Evolutionary conservation across 2,329 filamentous ascomycete species (phyloP).

Genomic region (Cucurbitaria berberidis): DNA sequence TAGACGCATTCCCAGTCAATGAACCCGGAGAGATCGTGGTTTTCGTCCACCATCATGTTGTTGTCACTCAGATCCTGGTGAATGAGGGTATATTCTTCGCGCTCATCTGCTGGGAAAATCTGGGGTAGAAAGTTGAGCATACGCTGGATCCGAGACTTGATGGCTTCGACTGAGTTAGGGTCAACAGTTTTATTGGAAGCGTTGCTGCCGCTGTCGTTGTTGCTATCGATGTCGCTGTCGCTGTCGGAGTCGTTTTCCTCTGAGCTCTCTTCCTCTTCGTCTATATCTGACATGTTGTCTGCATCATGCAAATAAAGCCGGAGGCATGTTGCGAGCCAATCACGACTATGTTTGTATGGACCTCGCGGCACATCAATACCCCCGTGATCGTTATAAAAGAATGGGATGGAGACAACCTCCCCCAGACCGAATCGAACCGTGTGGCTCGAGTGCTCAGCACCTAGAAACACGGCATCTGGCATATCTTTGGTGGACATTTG

Average conservation of each 20-base stretch:
- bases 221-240: background rate
- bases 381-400: constrained; percentile 8
- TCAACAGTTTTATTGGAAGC: background rate
- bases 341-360: constrained; percentile 8
- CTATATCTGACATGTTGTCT: background rate
- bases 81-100: constrained; percentile 9
- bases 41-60: constrained; percentile 18
- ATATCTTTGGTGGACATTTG: background rate
- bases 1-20: constrained; percentile 21
- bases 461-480: background rate
- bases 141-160: background rate
- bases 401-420: constrained; percentile 9
- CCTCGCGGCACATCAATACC: constrained; percentile 2
- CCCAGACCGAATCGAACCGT: background rate
- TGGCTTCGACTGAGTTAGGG: background rate
- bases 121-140: background rate
- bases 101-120: background rate
- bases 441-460: background rate
- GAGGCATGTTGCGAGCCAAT: constrained; percentile 9
- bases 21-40: constrained; percentile 10
- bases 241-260: background rate
- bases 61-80: constrained; percentile 5
- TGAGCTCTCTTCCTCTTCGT: background rate
- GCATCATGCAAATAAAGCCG: constrained; percentile 1
- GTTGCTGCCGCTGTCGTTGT: background rate